Conservation (phyloP, 805 yeast genomes). For the Wickerhamomyces hampshirensis region DNA sequence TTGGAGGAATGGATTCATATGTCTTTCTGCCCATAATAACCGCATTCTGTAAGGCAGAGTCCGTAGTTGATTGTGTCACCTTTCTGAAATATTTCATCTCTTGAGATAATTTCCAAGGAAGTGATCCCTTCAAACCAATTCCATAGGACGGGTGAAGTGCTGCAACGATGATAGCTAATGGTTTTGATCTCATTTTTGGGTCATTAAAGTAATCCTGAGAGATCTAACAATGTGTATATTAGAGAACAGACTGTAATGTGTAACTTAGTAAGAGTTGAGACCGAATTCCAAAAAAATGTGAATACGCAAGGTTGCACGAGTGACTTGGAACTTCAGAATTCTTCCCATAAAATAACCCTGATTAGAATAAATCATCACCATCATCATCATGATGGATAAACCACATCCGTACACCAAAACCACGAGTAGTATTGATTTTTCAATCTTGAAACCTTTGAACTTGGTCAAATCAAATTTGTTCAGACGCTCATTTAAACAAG, state of each 20-base stretch:
- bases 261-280: not conserved
- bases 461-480: not conserved
- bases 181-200: conserved; percentile 19
- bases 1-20: conserved; percentile 88
- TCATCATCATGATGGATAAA: not conserved
- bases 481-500: not conserved
- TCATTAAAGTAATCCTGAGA: not conserved
- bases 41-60: conserved; percentile 45
- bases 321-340: too few species aligned
- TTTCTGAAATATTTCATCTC: conserved; percentile 84
- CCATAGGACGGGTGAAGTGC: conserved; percentile 77
- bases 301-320: too few species aligned
- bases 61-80: conserved; percentile 48
- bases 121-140: conserved; percentile 72
- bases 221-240: not conserved
- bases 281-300: not conserved
- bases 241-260: not conserved
- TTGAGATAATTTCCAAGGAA: conserved; percentile 83
- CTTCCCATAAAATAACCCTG: too few species aligned
- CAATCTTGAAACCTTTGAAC: not conserved
- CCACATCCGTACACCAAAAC: not conserved
- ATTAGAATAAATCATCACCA: too few species aligned
- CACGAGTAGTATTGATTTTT: not conserved
- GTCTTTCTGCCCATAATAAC: conserved; percentile 96
- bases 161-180: conserved; percentile 73